Base-by-base conservation (phyloP, 352 stramenopile genomes). In the Globisporangium iwayamae region DNA sequence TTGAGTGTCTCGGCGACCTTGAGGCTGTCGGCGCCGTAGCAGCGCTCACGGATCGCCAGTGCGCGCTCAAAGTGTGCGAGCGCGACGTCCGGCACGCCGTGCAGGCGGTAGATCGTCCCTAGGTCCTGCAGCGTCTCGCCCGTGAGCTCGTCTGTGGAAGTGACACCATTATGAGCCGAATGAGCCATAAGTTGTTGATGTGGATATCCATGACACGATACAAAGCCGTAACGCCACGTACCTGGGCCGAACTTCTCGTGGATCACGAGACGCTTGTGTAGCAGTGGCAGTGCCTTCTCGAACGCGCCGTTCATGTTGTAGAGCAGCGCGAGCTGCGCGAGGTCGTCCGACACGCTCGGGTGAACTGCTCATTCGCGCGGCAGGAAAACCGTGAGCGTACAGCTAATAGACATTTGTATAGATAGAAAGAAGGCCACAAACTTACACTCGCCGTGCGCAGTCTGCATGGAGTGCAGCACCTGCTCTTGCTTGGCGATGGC, bases 1-100 rank as follows among this genome's bases (percentile, higher is more conserved):
- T 90, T 93, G 68, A 93, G 78, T 20, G 84, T 93, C 67, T 91
- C 84, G 43, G 84, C 81, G 52, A 89, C 83, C 53, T 90, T 89
- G 68, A 77, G 62, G 63, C 78, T 90, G 65, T 85, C 76, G 16
- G 60, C 54, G 25, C 81, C 83, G 63, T 85, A 72, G 65, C 71
- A 85, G 22, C 62, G 68, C 55, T 81, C 71, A 14, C 78, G 78
- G 36, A 79, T 70, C 5, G 58, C 55, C 38, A 90, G 63, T 18
- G 84, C 82, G 10, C 81, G 78, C 51, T 83, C 66, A 39, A 93
- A 64, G 52, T 91, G 81, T 70, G 90, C 76, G 60, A 74, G 55
- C 16, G 84, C 76, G 25, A 93, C 68, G 3, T 89, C 74, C 1
- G 65, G 60, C 53, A 74, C 60, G 11, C 76, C 72, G 34, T 88